Conservation (phyloP, 2,329 filamentous ascomycete species). For the Coniella lustricola region DNA sequence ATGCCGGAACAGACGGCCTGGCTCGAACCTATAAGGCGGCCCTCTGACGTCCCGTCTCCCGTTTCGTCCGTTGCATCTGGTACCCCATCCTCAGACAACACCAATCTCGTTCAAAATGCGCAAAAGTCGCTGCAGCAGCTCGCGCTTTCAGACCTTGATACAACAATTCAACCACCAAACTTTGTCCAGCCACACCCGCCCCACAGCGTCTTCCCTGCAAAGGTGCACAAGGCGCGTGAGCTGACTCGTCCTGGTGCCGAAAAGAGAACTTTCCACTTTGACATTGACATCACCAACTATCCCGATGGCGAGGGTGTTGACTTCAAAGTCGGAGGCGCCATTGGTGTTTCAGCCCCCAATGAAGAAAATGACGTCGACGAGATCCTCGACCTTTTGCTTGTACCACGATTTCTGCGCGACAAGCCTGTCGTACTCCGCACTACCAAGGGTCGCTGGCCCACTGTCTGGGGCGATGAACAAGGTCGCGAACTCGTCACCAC, state of each 20-base stretch:
- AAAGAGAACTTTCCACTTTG: conserved; percentile 96
- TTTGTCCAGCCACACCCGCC: conserved; percentile 95
- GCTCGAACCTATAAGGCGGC: conserved; percentile 50
- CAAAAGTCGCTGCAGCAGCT: conserved; percentile 21
- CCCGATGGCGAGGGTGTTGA: conserved; percentile 73
- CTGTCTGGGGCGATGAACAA: conserved; percentile 91
- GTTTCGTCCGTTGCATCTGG: conserved; percentile 44
- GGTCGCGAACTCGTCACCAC: conserved; percentile 83
- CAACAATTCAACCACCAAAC: conserved; percentile 65
- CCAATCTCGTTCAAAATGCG: conserved; percentile 18
- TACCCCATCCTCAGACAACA: conserved; percentile 31
- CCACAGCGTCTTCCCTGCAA: conserved; percentile 86
- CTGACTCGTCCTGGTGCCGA: conserved; percentile 82
- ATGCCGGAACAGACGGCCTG: conserved; percentile 71
- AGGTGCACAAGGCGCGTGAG: conserved; percentile 75
- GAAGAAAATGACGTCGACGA: conserved; percentile 70
- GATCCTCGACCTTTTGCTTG: conserved; percentile 70
- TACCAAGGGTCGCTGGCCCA: conserved; percentile 81
- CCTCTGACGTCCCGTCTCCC: conserved; percentile 33
- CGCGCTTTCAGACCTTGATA: conserved; percentile 42
- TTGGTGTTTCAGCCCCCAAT: conserved; percentile 89
- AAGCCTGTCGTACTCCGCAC: conserved; percentile 77
- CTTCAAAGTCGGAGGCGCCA: conserved; percentile 93
- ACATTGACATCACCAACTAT: conserved; percentile 93
- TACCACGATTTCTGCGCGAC: conserved; percentile 77